Percentiles rank a stretch among this genome's conserved stretches.
phyloP scores from a whole-genome alignment of 2,329 filamentous ascomycete genomes.

The Diaporthe sp. region DNA sequence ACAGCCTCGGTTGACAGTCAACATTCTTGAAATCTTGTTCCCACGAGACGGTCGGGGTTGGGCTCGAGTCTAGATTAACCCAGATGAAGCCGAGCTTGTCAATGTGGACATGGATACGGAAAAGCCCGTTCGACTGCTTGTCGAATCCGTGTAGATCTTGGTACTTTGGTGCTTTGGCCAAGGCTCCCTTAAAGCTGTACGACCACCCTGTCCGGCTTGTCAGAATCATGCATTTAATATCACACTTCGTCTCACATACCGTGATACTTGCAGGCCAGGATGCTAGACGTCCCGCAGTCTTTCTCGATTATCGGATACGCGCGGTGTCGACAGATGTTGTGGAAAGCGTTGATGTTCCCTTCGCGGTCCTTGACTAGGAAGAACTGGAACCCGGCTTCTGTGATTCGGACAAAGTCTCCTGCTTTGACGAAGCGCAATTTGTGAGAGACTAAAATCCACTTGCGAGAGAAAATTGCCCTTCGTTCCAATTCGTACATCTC shows the following conservation, averaged over 20 bases:
- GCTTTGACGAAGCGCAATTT: conserved; percentile 48
- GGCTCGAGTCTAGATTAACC: background rate
- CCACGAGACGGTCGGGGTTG: conserved; percentile 54
- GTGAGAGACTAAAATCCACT: conserved; percentile 53
- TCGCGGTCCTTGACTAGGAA: conserved; percentile 52
- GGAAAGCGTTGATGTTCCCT: conserved; percentile 54
- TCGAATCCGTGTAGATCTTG: background rate
- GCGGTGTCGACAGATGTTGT: conserved; percentile 59
- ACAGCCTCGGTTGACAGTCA: conserved; percentile 59
- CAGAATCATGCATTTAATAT: no score
- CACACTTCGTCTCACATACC: background rate
- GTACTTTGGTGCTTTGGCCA: conserved; percentile 49
- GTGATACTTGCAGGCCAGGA: conserved; percentile 52
- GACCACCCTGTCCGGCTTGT: conserved; percentile 48
- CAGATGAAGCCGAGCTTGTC: conserved; percentile 10
- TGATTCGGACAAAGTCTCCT: conserved; percentile 51
- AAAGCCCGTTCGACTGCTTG: background rate
- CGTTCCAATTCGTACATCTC: conserved; percentile 59
- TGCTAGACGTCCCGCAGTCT: conserved; percentile 47
- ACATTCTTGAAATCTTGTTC: conserved; percentile 62
- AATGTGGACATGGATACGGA: background rate
- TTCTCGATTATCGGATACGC: conserved; percentile 55
- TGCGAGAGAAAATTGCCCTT: conserved; percentile 57
- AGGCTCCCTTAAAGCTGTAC: conserved; percentile 54
- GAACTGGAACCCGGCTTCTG: conserved; percentile 52